A percentile compares a stretch with the other conserved stretches of the same genome.
Evolutionary conservation across 345 rosid species (phyloP).

Genomic region (Moringa oleifera): DNA sequence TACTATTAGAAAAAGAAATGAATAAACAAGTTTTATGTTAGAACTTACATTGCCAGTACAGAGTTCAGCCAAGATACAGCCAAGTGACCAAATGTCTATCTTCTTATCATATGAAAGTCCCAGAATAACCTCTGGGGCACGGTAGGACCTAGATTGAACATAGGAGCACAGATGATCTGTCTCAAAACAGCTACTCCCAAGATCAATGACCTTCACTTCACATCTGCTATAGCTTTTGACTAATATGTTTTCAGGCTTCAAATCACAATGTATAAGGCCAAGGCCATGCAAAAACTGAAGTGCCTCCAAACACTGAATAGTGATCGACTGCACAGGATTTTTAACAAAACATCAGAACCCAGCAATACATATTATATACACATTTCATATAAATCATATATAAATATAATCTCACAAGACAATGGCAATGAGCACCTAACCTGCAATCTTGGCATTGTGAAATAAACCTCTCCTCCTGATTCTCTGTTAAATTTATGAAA

Average conservation of each 20-base stretch:
- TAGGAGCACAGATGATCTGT: slow-evolving; percentile 97
- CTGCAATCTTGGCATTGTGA: slow-evolving; percentile 99
- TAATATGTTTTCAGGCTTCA: slow-evolving; percentile 93
- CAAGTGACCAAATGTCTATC: slow-evolving; percentile 99
- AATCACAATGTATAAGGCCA: slow-evolving; percentile 96
- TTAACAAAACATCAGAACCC: slow-evolving; percentile 21
- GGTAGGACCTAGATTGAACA: slow-evolving; percentile 96
- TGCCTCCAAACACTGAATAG: slow-evolving; percentile 95
- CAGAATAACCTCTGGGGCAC: slow-evolving; percentile 96
- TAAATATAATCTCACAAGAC: slow-evolving; percentile 9
- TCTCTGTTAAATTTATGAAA: slow-evolving; percentile 97
- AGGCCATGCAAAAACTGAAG: slow-evolving; percentile 91
- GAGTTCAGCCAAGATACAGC: slow-evolving; percentile 97
- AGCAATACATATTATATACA: not conserved
- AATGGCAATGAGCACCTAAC: slow-evolving; percentile 30
- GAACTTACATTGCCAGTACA: slow-evolving; percentile 97
- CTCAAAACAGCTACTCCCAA: slow-evolving; percentile 99
- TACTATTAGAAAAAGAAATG: not conserved
- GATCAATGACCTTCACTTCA: slow-evolving; percentile 97
- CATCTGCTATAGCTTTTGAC: slow-evolving; percentile 98
- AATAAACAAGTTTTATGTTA: slow-evolving; percentile 1
- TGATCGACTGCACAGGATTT: slow-evolving; percentile 72
- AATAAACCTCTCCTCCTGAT: slow-evolving; percentile 97
- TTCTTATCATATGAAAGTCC: slow-evolving; percentile 95
- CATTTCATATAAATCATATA: too few species aligned